These are phyloP conservation scores for Ophiocordyceps camponoti-leonardi DNA, from an alignment of 2,329 filamentous ascomycete species.

Conservation along the genomic window DNA sequence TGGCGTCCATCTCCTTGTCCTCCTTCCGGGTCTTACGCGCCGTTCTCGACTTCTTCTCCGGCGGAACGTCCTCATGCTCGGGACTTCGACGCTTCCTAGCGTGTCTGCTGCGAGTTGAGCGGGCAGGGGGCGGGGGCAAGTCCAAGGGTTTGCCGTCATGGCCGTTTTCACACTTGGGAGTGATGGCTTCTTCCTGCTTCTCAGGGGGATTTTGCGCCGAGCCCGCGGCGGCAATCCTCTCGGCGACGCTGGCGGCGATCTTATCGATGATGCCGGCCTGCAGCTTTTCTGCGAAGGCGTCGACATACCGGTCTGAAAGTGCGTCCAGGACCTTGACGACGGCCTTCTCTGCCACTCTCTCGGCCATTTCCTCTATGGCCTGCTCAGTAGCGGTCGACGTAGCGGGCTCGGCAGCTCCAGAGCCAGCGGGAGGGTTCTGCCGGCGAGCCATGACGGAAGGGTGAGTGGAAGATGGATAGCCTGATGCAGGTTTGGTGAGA, in stretches of 20 bases:
- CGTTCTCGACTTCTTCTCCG: background rate
- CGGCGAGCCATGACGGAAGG: background rate
- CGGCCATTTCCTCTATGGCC: background rate
- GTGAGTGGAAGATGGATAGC: background rate
- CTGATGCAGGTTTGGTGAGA: background rate
- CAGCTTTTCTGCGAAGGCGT: background rate
- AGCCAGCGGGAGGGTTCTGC: background rate
- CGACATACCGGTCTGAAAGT: background rate
- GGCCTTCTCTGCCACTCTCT: background rate
- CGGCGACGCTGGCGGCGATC: background rate
- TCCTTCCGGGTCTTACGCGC: conserved; percentile 15
- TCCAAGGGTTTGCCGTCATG: background rate
- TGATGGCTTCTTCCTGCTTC: background rate
- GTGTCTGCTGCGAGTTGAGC: background rate
- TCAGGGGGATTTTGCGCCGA: background rate
- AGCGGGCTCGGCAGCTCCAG: background rate
- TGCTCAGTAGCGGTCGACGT: background rate
- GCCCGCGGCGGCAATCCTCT: background rate
- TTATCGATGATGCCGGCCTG: background rate
- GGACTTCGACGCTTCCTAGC: background rate
- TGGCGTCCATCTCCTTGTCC: conserved; percentile 13
- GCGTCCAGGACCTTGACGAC: background rate
- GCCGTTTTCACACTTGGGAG: background rate
- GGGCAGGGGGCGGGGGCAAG: background rate
- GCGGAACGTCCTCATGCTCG: background rate